Percentiles rank a stretch among this genome's conserved stretches.
phyloP scores from a whole-genome alignment of 805 yeast genomes.

The Lipomyces orientalis region DNA sequence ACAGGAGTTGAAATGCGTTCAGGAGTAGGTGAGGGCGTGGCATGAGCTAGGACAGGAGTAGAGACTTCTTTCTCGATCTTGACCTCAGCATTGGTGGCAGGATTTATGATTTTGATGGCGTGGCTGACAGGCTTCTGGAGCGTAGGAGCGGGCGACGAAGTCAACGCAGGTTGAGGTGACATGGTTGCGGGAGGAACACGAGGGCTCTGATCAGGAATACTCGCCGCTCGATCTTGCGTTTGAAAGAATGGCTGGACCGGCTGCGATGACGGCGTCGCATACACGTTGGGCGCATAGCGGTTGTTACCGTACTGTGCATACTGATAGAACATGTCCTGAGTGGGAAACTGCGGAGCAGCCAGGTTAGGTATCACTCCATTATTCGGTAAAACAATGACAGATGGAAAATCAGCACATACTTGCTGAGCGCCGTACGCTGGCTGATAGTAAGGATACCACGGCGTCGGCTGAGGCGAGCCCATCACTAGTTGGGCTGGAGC shows the following conservation, averaged over 20 bases:
- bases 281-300: conserved; percentile 14
- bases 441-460: conserved; percentile 7
- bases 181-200: conserved; percentile 18
- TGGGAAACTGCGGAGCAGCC: conserved; percentile 9
- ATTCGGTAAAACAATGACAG: not conserved
- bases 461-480: conserved; percentile 13
- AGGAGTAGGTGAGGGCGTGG: conserved; percentile 12
- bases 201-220: conserved; percentile 28
- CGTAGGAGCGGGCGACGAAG: conserved; percentile 11
- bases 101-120: conserved; percentile 39
- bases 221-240: conserved; percentile 14
- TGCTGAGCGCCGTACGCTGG: conserved; percentile 9
- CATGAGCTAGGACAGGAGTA: conserved; percentile 17
- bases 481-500: conserved; percentile 27
- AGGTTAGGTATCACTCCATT: conserved; percentile 5
- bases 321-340: conserved; percentile 1
- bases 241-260: conserved; percentile 18
- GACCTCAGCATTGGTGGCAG: conserved; percentile 35
- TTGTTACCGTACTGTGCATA: conserved; percentile 1
- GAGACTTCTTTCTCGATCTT: conserved; percentile 21
- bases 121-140: conserved; percentile 27
- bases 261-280: conserved; percentile 9
- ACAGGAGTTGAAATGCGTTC: conserved; percentile 23
- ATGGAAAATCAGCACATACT: conserved; percentile 2
- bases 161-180: conserved; percentile 16